Evolutionary conservation across 148 eudicot genomes (phyloP).

Genomic region (Mesembryanthemum crystallinum): DNA sequence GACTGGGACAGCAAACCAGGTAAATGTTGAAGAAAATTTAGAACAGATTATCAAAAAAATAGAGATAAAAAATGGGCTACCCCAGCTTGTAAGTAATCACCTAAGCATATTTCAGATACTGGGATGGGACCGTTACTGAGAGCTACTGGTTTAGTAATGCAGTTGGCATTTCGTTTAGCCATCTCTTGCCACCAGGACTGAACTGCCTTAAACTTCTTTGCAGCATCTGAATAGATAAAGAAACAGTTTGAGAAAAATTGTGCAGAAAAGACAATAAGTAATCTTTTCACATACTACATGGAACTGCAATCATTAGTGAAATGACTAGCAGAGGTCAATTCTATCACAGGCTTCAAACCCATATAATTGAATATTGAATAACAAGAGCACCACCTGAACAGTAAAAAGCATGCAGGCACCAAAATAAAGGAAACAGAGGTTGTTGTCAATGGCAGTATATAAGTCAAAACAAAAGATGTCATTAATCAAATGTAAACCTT

Average conservation of each 20-base stretch:
- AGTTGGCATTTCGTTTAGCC: slow-evolving; percentile 52
- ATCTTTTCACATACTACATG: not conserved
- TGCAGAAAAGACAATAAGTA: not conserved
- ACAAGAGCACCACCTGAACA: not conserved
- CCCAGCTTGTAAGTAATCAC: slow-evolving; percentile 23
- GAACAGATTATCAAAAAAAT: not conserved
- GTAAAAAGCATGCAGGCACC: not conserved
- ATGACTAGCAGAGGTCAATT: not conserved
- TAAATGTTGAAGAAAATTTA: not conserved
- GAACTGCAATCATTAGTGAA: slow-evolving; percentile 2
- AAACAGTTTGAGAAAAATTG: slow-evolving; percentile 4
- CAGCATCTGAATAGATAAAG: slow-evolving; percentile 39
- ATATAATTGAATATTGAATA: not conserved
- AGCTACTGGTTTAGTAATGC: slow-evolving; percentile 30
- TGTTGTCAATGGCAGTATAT: not conserved
- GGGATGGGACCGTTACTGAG: slow-evolving; percentile 25
- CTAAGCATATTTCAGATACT: slow-evolving; percentile 38
- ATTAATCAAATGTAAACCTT: slow-evolving; percentile 36
- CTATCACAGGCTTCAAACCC: slow-evolving; percentile 9
- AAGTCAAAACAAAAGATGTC: not conserved
- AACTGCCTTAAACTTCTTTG: slow-evolving; percentile 61
- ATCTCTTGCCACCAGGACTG: slow-evolving; percentile 94
- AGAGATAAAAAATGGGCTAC: not conserved
- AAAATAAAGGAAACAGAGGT: not conserved
- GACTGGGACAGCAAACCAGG: not conserved